A percentile compares a stretch with the other conserved stretches of the same genome.
Conservation (phyloP, 305 asterid genomes). For the Fraxinus greggii region DNA sequence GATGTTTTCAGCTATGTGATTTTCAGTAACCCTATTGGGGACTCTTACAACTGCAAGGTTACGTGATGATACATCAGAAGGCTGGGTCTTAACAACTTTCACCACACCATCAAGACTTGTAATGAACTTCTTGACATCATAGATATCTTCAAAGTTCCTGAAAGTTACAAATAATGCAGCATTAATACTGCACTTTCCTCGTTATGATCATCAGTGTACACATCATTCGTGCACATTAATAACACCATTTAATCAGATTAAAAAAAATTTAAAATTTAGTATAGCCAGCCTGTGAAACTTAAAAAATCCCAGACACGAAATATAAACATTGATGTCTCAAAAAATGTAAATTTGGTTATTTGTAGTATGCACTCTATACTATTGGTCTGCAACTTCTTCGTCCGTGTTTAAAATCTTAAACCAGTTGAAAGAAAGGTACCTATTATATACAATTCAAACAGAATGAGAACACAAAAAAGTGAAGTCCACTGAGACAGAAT, state of each 20-base stretch:
- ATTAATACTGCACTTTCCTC: background rate
- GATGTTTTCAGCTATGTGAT: conserved; percentile 63
- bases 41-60: conserved; percentile 77
- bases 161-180: conserved; percentile 1
- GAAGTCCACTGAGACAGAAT: background rate
- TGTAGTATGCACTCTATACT: background rate
- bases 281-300: background rate
- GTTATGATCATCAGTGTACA: background rate
- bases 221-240: background rate
- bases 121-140: conserved; percentile 37
- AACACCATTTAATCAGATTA: background rate
- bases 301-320: background rate
- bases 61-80: conserved; percentile 53
- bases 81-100: conserved; percentile 63
- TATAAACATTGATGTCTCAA: background rate
- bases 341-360: background rate
- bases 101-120: conserved; percentile 68
- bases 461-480: background rate
- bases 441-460: background rate
- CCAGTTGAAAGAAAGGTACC: background rate
- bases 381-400: background rate
- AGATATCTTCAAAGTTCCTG: conserved; percentile 49
- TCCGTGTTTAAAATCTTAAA: background rate
- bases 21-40: conserved; percentile 82
- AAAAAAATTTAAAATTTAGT: background rate